These are phyloP conservation scores for Clavulina sp. DNA, from an alignment of 768 basidiomycete genomes.

Conservation along the genomic window DNA sequence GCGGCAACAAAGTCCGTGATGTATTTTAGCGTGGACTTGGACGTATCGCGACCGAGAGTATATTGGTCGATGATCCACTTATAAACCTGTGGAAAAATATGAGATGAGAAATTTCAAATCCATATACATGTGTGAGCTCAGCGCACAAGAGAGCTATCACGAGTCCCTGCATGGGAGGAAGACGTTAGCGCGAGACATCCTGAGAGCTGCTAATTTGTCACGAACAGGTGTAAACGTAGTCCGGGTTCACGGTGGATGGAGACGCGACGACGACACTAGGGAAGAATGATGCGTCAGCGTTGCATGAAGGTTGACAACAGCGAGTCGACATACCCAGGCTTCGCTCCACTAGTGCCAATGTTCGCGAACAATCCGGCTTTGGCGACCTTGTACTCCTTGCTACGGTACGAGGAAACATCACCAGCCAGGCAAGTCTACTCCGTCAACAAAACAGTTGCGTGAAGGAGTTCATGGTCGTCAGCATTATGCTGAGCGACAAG, in stretches of 20 bases:
- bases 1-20: conserved; percentile 43
- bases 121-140: background rate
- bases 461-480: no score
- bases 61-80: conserved; percentile 27
- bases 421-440: no score
- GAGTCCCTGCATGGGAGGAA: background rate
- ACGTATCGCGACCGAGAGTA: conserved; percentile 31
- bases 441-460: no score
- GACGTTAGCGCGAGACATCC: background rate
- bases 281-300: conserved; percentile 12
- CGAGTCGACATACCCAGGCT: background rate
- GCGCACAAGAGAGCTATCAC: background rate
- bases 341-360: conserved; percentile 11
- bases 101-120: background rate
- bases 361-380: conserved; percentile 12
- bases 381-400: conserved; percentile 3
- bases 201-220: no score
- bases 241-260: conserved; percentile 19
- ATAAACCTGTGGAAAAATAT: conserved; percentile 15
- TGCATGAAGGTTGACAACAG: background rate
- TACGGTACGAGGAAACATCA: no score
- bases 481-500: no score
- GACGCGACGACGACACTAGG: conserved; percentile 29
- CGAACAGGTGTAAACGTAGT: conserved; percentile 11
- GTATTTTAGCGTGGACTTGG: conserved; percentile 23